These are phyloP conservation scores for Paramicrosporidium saccamoebae DNA, from an alignment of 371 early-diverging fungal species.

Conservation along the genomic window DNA sequence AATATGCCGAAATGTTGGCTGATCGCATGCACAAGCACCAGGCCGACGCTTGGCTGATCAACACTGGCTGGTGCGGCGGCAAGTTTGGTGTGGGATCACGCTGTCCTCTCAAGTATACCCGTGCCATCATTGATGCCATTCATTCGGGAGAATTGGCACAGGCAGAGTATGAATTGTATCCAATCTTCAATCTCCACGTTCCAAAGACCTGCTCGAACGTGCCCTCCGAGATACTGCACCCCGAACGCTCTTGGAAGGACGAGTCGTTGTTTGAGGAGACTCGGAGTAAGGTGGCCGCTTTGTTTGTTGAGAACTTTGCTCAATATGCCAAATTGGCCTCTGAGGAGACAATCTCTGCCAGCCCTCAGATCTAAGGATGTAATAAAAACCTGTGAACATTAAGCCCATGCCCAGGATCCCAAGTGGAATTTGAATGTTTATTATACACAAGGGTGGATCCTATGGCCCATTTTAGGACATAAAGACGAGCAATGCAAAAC, in stretches of 20 bases:
- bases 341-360: slow-evolving; percentile 33
- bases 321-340: slow-evolving; percentile 43
- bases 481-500: too few relatives aligned
- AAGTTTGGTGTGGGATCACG: slow-evolving; percentile 60
- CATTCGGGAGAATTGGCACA: slow-evolving; percentile 57
- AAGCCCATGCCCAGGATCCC: too few relatives aligned
- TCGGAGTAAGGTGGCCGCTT: slow-evolving; percentile 27
- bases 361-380: slow-evolving; percentile 16
- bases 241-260: slow-evolving; percentile 41
- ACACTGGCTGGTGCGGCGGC: slow-evolving; percentile 94
- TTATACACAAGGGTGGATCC: too few relatives aligned
- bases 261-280: slow-evolving; percentile 19
- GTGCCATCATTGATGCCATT: slow-evolving; percentile 84
- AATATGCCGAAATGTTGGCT: slow-evolving; percentile 85
- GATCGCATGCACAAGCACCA: slow-evolving; percentile 62
- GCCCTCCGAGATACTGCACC: slow-evolving; percentile 53
- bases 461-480: too few relatives aligned
- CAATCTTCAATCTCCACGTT: slow-evolving; percentile 48
- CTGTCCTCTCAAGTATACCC: slow-evolving; percentile 73
- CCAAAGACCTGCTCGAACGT: slow-evolving; percentile 38
- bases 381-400: too few relatives aligned
- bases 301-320: slow-evolving; percentile 68
- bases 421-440: too few relatives aligned
- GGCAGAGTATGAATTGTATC: slow-evolving; percentile 37
- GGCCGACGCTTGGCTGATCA: slow-evolving; percentile 79